Evolutionary conservation across 352 stramenopile genomes (phyloP).

Genomic region (Blastocystis sp.): DNA sequence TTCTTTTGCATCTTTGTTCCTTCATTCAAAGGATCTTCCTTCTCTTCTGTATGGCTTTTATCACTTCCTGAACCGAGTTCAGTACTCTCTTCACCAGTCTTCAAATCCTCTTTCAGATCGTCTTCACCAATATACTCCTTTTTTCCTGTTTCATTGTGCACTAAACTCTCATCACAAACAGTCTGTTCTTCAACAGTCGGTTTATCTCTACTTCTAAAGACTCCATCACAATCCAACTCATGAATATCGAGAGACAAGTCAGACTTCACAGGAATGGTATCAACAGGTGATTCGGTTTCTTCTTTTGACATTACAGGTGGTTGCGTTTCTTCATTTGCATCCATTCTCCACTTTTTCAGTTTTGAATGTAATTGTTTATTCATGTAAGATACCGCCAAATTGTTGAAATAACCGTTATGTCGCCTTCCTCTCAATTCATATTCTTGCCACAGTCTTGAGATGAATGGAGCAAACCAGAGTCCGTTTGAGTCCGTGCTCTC

Average conservation of each 20-base stretch:
- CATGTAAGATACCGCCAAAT: neutral
- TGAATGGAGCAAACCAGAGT: neutral
- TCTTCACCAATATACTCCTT: neutral
- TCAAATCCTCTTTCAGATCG: neutral
- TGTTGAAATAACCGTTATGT: neutral
- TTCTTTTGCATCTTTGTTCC: neutral
- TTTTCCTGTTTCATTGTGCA: neutral
- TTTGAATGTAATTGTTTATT: neutral
- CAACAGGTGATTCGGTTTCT: neutral
- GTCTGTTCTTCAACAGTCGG: neutral
- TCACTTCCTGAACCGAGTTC: neutral
- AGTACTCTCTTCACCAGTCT: neutral
- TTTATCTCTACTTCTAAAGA: neutral
- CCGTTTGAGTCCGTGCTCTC: slow-evolving; percentile 42
- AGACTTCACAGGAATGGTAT: neutral
- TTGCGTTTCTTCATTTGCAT: neutral
- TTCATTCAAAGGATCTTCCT: neutral
- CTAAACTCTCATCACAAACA: neutral
- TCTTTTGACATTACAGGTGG: neutral
- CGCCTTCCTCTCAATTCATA: neutral
- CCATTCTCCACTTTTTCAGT: neutral
- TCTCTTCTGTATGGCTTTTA: neutral
- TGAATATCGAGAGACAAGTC: neutral
- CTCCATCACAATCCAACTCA: neutral
- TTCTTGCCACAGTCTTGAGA: neutral